Evolutionary conservation across 1,284 basidiomycete species (phyloP), one percentile per base, ranked within the genome.

Genomic region (Fomitiporia mediterranea): DNA sequence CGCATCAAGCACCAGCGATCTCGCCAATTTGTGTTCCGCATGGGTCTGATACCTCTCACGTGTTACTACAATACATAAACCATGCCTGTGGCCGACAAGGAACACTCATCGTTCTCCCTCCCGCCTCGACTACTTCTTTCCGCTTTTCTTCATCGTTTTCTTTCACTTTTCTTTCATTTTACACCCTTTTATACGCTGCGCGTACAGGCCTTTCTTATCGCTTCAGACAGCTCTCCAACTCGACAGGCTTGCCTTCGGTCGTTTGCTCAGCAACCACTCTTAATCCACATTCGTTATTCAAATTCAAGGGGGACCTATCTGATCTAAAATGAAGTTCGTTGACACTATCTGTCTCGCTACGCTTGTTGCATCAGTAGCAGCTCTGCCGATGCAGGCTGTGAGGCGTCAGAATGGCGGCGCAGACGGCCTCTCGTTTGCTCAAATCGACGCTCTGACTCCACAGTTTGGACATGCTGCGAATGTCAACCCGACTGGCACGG

Each of bases 291-390:
- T 51, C 38, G 47, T 61, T 57, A 44, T 44, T 73, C 52, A 74
- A 74, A 72, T 21, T 34, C 40, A 11, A 21, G 19, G 21, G 52
- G 21, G 34, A 17, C 25, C 34, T 28, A 28, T 50, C 50, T 27
- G 37, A 55, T 37, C 43, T 19, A 43, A 43, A 4, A 61, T 62
- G 61, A 62, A 56, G 48, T 57, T 51, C 43, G 21, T 37, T 35
- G 48, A 50, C 53, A 43, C 50, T 13, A 38, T 76, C 59, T 66
- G 69, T 60, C 64, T 69, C 57, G 65, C 68, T 55, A 69, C 67
- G 35, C 57, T 74, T 56, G 62, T 72, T 51, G 67, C 68, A 4
- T 69, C 73, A 7, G 71, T 72, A 25, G 69, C 70, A 55, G 73
- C 77, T 40, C 67, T 66, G 1, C 77, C 78, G 46, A 58, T 39